These are phyloP conservation scores for Exophiala mesophila DNA, from an alignment of 2,329 filamentous ascomycete species.

Conservation along the genomic window DNA sequence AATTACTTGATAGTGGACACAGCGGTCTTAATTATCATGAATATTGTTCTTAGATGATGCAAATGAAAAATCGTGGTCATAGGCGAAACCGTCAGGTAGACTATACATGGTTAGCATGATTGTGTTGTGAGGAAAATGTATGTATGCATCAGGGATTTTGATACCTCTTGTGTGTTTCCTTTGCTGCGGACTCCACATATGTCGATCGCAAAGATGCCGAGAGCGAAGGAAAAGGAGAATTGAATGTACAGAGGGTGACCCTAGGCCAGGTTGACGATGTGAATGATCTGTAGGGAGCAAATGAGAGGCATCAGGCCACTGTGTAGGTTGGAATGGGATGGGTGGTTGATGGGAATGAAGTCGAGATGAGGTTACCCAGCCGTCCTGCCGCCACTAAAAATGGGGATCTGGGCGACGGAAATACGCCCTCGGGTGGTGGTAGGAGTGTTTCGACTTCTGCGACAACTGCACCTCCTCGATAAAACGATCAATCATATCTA, in stretches of 20 bases:
- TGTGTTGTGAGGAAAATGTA: background rate
- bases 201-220: background rate
- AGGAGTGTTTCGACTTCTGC: too few species aligned
- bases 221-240: too few species aligned
- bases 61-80: slow-evolving; percentile 13
- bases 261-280: too few species aligned
- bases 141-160: background rate
- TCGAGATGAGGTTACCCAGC: slow-evolving; percentile 12
- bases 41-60: slow-evolving; percentile 11
- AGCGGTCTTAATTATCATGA: slow-evolving; percentile 5
- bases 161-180: slow-evolving; percentile 11
- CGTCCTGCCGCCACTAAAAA: slow-evolving; percentile 18
- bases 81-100: background rate
- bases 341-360: slow-evolving; percentile 4
- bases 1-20: slow-evolving; percentile 21
- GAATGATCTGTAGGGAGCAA: slow-evolving; percentile 5
- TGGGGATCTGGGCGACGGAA: slow-evolving; percentile 18
- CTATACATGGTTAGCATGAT: slow-evolving; percentile 15
- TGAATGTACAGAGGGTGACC: too few species aligned
- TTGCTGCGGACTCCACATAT: slow-evolving; percentile 12
- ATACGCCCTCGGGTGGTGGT: too few species aligned
- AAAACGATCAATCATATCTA: background rate
- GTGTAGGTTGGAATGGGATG: slow-evolving; percentile 1
- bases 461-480: slow-evolving; percentile 15
- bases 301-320: slow-evolving; percentile 18